A percentile compares a stretch with the other conserved stretches of the same genome.
Conservation (phyloP, 768 basidiomycete genomes). For the Phylloporus scabripes region DNA sequence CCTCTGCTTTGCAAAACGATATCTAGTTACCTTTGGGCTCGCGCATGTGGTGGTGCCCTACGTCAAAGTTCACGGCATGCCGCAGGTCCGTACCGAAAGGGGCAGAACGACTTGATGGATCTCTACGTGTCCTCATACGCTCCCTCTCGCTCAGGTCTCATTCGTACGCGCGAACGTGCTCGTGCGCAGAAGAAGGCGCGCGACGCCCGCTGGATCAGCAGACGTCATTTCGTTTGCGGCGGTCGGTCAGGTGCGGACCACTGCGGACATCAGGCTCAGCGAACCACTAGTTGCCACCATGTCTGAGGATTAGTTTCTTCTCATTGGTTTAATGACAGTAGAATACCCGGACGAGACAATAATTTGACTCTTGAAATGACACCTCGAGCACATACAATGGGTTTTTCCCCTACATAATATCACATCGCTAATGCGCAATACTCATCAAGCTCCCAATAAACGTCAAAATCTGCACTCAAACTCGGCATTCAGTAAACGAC, state of each 20-base stretch:
- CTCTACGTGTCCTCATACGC: no score
- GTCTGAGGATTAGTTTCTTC: no score
- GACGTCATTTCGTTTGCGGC: background rate
- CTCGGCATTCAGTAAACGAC: background rate
- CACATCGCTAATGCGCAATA: constrained; percentile 36
- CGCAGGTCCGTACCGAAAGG: background rate
- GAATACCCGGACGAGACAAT: no score
- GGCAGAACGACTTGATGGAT: background rate
- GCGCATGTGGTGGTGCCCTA: background rate
- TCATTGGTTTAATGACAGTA: no score
- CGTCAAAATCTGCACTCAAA: constrained; percentile 61
- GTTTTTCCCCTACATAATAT: background rate
- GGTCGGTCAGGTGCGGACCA: background rate
- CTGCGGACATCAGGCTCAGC: background rate
- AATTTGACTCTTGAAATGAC: background rate
- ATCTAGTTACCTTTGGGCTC: background rate
- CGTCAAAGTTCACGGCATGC: background rate
- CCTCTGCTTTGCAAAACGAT: background rate
- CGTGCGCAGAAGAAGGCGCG: background rate
- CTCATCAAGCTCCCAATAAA: constrained; percentile 94
- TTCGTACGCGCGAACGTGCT: background rate
- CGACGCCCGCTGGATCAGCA: background rate
- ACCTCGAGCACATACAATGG: background rate
- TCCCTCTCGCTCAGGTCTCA: no score
- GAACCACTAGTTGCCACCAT: no score